Conservation (phyloP, 208 protist genomes). For the Crithidia sp. region DNA sequence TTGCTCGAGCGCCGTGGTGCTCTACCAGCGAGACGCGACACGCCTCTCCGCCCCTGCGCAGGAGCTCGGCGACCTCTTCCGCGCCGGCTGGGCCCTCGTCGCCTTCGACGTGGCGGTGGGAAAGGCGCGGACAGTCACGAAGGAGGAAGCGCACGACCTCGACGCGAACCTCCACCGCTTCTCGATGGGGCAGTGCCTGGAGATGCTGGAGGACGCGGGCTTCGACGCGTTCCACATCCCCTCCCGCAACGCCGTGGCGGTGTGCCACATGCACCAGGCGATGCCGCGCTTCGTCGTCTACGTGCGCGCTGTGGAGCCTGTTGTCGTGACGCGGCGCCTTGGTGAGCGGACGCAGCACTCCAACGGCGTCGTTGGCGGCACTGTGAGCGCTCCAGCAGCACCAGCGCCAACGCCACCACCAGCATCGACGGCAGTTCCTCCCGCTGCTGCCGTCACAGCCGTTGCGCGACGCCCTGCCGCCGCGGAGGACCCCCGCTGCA, state of each 20-base stretch:
- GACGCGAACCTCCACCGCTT: constrained; percentile 48
- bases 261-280: constrained; percentile 58
- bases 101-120: constrained; percentile 64
- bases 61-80: constrained; percentile 24
- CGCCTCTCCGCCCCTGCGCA: constrained; percentile 19
- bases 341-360: neutral
- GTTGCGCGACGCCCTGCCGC: constrained; percentile 1
- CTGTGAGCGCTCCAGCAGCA: neutral
- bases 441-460: neutral
- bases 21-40: constrained; percentile 58
- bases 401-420: neutral
- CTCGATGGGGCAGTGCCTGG: constrained; percentile 64
- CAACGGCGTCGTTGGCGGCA: constrained; percentile 7
- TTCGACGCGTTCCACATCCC: constrained; percentile 63
- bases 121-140: constrained; percentile 44
- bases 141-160: constrained; percentile 54
- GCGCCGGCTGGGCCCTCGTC: constrained; percentile 55
- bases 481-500: constrained; percentile 35
- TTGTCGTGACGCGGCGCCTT: constrained; percentile 26
- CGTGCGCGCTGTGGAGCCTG: constrained; percentile 24
- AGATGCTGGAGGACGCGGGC: constrained; percentile 65
- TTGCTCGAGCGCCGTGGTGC: constrained; percentile 59
- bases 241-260: constrained; percentile 46
- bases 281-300: constrained; percentile 59
- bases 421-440: neutral